phyloP scores from a whole-genome alignment of 257 asterid genomes.

The Lantana camara region DNA sequence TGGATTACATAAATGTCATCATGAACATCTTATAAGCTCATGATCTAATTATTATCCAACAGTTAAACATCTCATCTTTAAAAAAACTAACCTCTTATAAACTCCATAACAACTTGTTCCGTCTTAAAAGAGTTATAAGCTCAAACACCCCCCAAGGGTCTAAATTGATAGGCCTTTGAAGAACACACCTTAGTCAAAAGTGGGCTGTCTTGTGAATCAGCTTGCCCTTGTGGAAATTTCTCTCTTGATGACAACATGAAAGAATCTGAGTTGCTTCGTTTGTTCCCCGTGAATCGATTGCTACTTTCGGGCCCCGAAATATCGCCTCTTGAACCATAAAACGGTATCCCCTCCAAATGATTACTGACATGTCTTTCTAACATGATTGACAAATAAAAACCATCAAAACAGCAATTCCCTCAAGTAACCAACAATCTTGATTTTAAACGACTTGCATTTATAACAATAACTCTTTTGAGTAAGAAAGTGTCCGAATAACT shows the following conservation, averaged over 20 bases:
- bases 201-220: slow-evolving; percentile 66
- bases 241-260: slow-evolving; percentile 68
- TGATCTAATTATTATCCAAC: no score
- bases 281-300: slow-evolving; percentile 57
- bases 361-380: slow-evolving; percentile 63
- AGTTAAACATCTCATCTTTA: no score
- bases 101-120: not conserved
- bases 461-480: slow-evolving; percentile 8
- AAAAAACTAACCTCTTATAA: no score
- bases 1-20: no score
- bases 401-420: no score
- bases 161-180: not conserved
- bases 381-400: slow-evolving; percentile 41
- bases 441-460: not conserved
- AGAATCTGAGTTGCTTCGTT: slow-evolving; percentile 80
- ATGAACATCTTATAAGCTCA: no score
- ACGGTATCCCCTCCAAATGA: slow-evolving; percentile 82
- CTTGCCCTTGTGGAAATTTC: slow-evolving; percentile 49
- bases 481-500: slow-evolving; percentile 1
- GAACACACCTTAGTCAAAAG: slow-evolving; percentile 68
- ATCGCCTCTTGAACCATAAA: slow-evolving; percentile 72
- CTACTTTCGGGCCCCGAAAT: slow-evolving; percentile 58
- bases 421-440: slow-evolving; percentile 23
- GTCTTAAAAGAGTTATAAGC: slow-evolving; percentile 2
- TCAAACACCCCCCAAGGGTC: not conserved